Percentiles rank a stretch among this genome's conserved stretches.
Conservation (phyloP, 2,329 filamentous ascomycete species). For the Capronia americana region DNA sequence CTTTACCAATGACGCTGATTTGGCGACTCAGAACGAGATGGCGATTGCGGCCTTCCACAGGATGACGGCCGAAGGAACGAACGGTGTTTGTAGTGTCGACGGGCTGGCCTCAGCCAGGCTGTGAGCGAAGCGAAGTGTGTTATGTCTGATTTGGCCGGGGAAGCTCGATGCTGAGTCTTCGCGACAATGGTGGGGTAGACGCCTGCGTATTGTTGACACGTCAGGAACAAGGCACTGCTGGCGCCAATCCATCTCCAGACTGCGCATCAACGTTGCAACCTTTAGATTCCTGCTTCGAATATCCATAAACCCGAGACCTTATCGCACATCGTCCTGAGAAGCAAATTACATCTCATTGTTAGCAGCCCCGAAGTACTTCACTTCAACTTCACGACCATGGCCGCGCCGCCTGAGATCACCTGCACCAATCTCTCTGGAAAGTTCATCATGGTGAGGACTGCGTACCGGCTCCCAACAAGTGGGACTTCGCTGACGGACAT, state of each 20-base stretch:
- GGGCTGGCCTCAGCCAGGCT: not conserved
- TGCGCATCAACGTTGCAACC: not conserved
- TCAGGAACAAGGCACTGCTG: not conserved
- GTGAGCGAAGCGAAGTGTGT: not conserved
- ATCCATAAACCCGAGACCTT: not conserved
- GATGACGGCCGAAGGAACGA: not conserved
- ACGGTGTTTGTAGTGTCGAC: not conserved
- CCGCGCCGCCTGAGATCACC: conserved; percentile 71
- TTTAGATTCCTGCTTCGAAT: not conserved
- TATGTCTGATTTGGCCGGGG: too few species aligned
- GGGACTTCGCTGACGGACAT: conserved; percentile 1
- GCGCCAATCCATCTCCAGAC: not conserved
- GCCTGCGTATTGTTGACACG: conserved; percentile 5
- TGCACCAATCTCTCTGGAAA: conserved; percentile 71
- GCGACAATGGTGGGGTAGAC: not conserved
- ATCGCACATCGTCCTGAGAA: not conserved
- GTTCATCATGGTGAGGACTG: conserved; percentile 69
- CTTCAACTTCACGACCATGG: conserved; percentile 59
- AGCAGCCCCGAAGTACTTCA: not conserved
- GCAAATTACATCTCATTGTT: not conserved
- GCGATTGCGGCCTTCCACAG: conserved; percentile 2
- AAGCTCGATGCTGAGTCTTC: too few species aligned
- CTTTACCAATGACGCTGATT: conserved; percentile 13
- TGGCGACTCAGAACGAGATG: conserved; percentile 9
- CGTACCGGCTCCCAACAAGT: not conserved